Evolutionary conservation across 2,329 filamentous ascomycete genomes (phyloP).

Genomic region (Penicillium hordei): DNA sequence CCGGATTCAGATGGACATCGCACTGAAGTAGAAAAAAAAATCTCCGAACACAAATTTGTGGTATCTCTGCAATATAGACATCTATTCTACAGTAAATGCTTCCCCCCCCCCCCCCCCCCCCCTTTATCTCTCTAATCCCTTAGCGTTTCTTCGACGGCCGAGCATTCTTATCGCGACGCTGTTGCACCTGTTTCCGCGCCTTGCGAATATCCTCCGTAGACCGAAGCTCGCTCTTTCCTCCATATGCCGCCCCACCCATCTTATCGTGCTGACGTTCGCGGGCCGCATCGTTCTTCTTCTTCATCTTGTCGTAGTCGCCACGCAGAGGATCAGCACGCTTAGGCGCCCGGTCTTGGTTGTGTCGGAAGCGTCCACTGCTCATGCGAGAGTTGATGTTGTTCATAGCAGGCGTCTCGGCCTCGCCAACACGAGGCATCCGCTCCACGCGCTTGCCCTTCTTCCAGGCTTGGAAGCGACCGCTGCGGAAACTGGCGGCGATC

Average conservation of each 20-base stretch:
- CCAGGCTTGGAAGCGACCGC: conserved; percentile 91
- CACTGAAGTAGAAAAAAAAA: neutral
- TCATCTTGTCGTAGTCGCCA: conserved; percentile 85
- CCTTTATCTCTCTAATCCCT: neutral
- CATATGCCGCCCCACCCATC: conserved; percentile 47
- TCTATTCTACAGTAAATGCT: conserved; percentile 12
- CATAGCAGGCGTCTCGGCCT: conserved; percentile 61
- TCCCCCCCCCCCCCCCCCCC: neutral
- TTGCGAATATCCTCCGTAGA: conserved; percentile 81
- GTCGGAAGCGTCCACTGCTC: conserved; percentile 67
- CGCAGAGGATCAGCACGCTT: conserved; percentile 91
- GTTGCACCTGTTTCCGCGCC: conserved; percentile 73
- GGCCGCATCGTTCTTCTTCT: conserved; percentile 84
- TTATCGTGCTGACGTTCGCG: conserved; percentile 61
- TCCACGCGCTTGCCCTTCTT: conserved; percentile 79
- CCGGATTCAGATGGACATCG: neutral
- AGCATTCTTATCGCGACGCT: conserved; percentile 81
- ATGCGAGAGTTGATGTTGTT: conserved; percentile 28
- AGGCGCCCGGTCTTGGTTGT: conserved; percentile 82
- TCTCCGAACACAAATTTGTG: conserved; percentile 7
- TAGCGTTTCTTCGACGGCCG: conserved; percentile 62
- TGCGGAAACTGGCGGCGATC: conserved; percentile 90
- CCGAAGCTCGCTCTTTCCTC: conserved; percentile 77
- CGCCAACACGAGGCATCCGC: conserved; percentile 76
- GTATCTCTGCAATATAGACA: conserved; percentile 22